These are phyloP conservation scores for Pseudogymnoascus sp. DNA, from an alignment of 2,329 filamentous ascomycete genomes.

Conservation along the genomic window DNA sequence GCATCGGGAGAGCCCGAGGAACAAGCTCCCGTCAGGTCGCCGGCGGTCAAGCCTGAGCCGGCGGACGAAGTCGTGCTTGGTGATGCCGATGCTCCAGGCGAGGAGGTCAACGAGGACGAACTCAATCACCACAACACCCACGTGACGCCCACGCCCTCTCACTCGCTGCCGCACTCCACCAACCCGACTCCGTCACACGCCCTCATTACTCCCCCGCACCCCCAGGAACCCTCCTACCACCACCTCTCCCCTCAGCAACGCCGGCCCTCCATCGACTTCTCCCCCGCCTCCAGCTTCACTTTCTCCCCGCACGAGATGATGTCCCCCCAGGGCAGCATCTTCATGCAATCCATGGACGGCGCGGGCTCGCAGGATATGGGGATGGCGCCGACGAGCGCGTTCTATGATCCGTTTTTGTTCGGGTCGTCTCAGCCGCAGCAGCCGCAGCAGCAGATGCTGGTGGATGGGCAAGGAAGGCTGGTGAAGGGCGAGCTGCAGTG, in stretches of 20 bases:
- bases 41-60: background rate
- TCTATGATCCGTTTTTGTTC: background rate
- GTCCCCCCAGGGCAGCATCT: background rate
- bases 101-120: background rate
- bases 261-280: background rate
- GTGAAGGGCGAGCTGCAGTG: background rate
- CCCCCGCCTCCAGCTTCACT: background rate
- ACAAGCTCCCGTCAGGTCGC: background rate
- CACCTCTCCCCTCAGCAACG: background rate
- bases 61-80: background rate
- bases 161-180: background rate
- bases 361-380: background rate
- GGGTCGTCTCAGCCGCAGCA: background rate
- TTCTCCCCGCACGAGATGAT: background rate
- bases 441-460: background rate
- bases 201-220: background rate
- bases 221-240: background rate
- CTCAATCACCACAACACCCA: background rate
- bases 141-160: background rate
- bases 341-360: background rate
- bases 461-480: background rate
- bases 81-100: background rate
- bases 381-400: background rate
- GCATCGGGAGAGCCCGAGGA: background rate
- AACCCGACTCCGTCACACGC: background rate